Base-by-base conservation (phyloP, 139 green algal genomes). In the Volvox africanus region DNA sequence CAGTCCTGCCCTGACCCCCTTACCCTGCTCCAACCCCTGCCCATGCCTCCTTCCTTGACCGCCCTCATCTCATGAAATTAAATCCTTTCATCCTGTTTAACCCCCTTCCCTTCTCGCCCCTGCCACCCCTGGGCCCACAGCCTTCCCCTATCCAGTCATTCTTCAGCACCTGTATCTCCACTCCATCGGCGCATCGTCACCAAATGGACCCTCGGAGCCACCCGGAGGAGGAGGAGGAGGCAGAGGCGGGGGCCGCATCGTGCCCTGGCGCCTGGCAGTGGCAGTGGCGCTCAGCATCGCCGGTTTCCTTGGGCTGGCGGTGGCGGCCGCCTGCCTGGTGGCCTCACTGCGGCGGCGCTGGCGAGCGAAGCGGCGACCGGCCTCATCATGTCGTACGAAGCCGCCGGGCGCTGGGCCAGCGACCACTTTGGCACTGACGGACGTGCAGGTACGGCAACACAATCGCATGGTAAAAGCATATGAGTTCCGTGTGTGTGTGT, bases 391-490 rank as follows among this genome's bases (percentile, higher is more conserved):
- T 16, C 65, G 21, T 6, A 30, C 22, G 0, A 84, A 61, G 61
- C 65, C 80, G 11, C 88, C 88, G 0, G 80, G 88, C 19, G 33
- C 80, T 1, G 80, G 80, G 5, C 80, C 88, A 11, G 80, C 75
- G 36, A 92, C 80, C n/a, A 92, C 88, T 30, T 55, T 92, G 44
- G 79, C 84, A 24, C 44, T 88, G 20, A 88, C 88, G 37, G 88
- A 92, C 80, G 67, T 88, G 33, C 80, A 92, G 88, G 75, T 76
- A 33, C 28, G 84, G 71, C 71, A n/a, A n/a, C n/a, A n/a, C n/a
- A n/a, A n/a, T n/a, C n/a, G n/a, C n/a, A n/a, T n/a, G n/a, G n/a
- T n/a, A n/a, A n/a, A n/a, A n/a, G n/a, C n/a, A n/a, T n/a, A n/a
- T n/a, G n/a, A n/a, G n/a, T n/a, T n/a, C n/a, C n/a, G n/a, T n/a